Evolutionary conservation across 2,329 filamentous ascomycete species (phyloP), one percentile per base, ranked within the genome.

Genomic region (Clarireedia homoeocarpa): DNA sequence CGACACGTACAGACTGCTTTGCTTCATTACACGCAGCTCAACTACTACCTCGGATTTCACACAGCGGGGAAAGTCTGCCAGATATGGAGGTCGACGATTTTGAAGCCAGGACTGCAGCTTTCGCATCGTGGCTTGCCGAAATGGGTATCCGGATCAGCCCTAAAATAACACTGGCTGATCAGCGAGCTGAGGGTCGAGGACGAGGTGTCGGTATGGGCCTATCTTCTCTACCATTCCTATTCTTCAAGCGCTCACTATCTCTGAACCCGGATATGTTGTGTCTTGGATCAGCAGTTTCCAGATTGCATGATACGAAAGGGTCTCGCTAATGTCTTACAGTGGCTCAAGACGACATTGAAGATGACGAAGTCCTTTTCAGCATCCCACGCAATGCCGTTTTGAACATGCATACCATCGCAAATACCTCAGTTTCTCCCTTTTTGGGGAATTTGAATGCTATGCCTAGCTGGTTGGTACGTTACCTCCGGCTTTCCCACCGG

Each of bases 321-420:
- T 40, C 34, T 58, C 53, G 44, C 59, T 64, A 49, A 65, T 58
- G 14, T 45, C 24, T 57, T 30, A 20, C 58, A 85, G 82, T 86
- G 61, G 82, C 84, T 53, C 72, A 68, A 46, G 66, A 75, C 61
- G 74, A 82, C 59, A 80, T 88, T 57, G 67, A 71, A 39, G 77
- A 82, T 69, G 82, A 85, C 61, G 83, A 85, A 70, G 74, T 83
- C 56, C 74, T 88, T 55, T 87, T 88, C 73, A 78, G 76, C 54
- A 79, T 88, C 59, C 83, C 84, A 44, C 80, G 81, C 59, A 72
- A 74, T 45, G 71, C 77, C 20, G 76, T 86, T 48, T 76, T 88
- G 58, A 82, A 78, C 55, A 75, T 78, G 51, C 75, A 82, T 66
- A 86, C 80, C 64, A 83, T 81, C 9, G 38, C 48, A 12, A 6